Conservation (phyloP, 1,284 basidiomycete genomes). For the Takashimella koratensis region DNA sequence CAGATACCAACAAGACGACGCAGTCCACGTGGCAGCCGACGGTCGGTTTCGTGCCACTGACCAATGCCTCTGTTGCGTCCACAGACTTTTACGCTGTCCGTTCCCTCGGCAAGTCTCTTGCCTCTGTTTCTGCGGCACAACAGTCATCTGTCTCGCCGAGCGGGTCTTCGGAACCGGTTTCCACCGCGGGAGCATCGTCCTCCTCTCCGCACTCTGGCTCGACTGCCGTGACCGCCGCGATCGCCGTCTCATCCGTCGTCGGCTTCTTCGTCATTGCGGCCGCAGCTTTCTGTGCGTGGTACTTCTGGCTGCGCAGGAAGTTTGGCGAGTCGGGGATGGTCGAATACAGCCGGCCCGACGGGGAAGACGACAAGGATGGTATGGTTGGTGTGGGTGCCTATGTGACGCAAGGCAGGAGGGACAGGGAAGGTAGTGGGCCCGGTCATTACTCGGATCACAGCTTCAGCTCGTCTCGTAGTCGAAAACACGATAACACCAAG, state of each 20-base stretch:
- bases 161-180: background rate
- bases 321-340: constrained; percentile 38
- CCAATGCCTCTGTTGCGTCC: constrained; percentile 37
- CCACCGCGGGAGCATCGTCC: background rate
- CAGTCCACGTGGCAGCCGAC: constrained; percentile 38
- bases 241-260: constrained; percentile 37
- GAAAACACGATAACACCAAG: constrained; percentile 38
- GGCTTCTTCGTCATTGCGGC: constrained; percentile 44
- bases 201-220: background rate
- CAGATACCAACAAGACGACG: constrained; percentile 25
- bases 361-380: background rate
- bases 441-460: constrained; percentile 14
- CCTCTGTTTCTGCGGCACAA: constrained; percentile 30
- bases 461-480: constrained; percentile 25
- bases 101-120: constrained; percentile 30
- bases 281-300: constrained; percentile 43
- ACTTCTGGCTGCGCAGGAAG: constrained; percentile 45
- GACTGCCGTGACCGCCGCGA: constrained; percentile 25
- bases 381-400: background rate
- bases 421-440: background rate
- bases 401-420: background rate
- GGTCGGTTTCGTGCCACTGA: constrained; percentile 42
- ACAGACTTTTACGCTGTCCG: constrained; percentile 48
- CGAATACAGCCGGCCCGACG: constrained; percentile 19
- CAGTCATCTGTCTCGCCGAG: constrained; percentile 7